A percentile compares a stretch with the other conserved stretches of the same genome.
These are phyloP conservation scores for Simmondsia chinensis DNA, from an alignment of 148 eudicot species.

Conservation along the genomic window DNA sequence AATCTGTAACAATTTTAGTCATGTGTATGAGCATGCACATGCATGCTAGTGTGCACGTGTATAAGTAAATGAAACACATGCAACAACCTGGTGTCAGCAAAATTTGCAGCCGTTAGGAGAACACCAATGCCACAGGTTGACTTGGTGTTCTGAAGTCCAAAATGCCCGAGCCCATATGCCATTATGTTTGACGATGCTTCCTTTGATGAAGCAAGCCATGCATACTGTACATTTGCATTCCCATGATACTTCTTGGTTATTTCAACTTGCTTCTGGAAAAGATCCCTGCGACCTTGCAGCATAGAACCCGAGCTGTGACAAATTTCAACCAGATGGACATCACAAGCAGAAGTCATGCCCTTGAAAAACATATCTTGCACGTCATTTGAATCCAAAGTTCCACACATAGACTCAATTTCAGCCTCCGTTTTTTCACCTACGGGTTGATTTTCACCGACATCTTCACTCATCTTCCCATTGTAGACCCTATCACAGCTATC, in stretches of 20 bases:
- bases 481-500: conserved; percentile 37
- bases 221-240: conserved; percentile 64
- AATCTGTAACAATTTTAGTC: too few relatives aligned
- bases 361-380: conserved; percentile 39
- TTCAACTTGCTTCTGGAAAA: conserved; percentile 74
- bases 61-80: too few relatives aligned
- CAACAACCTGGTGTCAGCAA: conserved; percentile 56
- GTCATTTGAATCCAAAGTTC: conserved; percentile 20
- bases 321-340: conserved; percentile 33
- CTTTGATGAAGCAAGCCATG: conserved; percentile 77
- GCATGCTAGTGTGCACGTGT: too few relatives aligned
- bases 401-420: conserved; percentile 7
- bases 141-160: conserved; percentile 33
- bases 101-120: conserved; percentile 66
- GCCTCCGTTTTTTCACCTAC: conserved; percentile 8
- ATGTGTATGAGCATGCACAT: too few relatives aligned
- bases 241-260: conserved; percentile 56
- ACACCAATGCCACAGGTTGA: conserved; percentile 61
- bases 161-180: conserved; percentile 53
- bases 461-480: conserved; percentile 24
- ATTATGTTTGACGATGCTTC: conserved; percentile 30
- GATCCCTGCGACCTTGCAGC: conserved; percentile 45
- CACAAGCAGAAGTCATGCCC: conserved; percentile 31
- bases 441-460: conserved; percentile 26
- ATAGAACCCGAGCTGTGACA: conserved; percentile 24